These are phyloP conservation scores for Colletotrichum godetiae DNA, from an alignment of 2,329 filamentous ascomycete genomes.

Conservation along the genomic window DNA sequence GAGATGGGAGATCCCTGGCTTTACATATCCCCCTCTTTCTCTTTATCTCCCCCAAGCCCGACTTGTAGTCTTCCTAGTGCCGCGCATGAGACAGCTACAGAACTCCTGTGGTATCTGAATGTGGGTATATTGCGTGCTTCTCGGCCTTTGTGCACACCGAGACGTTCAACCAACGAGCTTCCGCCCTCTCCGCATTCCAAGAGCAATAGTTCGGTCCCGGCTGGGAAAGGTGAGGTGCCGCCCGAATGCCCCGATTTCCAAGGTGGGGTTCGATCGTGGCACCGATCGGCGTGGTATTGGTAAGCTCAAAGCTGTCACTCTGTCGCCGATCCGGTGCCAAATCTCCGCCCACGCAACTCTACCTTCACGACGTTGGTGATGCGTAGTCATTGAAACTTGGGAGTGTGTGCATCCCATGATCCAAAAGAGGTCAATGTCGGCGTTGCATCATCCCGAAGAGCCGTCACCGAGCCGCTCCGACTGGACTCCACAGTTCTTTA, in stretches of 20 bases:
- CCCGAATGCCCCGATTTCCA: neutral
- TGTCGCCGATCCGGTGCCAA: neutral
- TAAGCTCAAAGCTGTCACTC: neutral
- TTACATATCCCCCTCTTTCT: conserved; percentile 7
- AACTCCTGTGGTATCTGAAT: conserved; percentile 13
- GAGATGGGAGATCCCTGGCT: neutral
- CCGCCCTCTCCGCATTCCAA: conserved; percentile 14
- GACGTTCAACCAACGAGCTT: conserved; percentile 14
- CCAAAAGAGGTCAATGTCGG: neutral
- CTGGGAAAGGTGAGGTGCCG: conserved; percentile 1
- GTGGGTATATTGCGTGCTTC: conserved; percentile 34
- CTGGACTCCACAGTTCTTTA: neutral
- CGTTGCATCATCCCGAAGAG: neutral
- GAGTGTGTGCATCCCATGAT: neutral
- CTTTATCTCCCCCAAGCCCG: conserved; percentile 1
- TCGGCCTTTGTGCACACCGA: conserved; percentile 8
- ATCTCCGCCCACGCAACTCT: neutral
- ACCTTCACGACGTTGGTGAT: neutral
- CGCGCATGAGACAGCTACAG: neutral
- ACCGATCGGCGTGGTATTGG: conserved; percentile 1
- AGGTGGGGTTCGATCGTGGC: conserved; percentile 14
- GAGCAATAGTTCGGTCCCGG: conserved; percentile 3
- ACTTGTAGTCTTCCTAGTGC: neutral
- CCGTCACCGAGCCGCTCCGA: neutral
- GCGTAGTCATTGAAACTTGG: neutral